Evolutionary conservation across 495 filamentous ascomycete genomes (phyloP), one percentile per base, ranked within the genome.

Genomic region (Podospora pseudoanserina): DNA sequence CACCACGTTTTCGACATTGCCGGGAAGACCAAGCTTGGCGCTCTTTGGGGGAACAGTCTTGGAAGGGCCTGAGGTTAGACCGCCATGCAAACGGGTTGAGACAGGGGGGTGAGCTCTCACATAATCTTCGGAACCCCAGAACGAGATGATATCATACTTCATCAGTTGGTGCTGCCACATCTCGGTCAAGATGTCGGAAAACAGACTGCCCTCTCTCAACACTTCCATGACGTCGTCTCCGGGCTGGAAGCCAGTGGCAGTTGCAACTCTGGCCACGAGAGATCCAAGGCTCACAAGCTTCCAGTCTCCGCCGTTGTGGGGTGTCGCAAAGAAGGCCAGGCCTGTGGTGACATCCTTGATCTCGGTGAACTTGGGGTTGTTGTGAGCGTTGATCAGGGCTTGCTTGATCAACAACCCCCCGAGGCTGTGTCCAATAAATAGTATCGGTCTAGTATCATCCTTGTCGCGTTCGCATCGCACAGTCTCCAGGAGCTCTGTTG

Each of bases 351-450:
- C 69, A n/a, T 60, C 56, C 23, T 65, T 65, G 16, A 68, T 68
- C 4, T 49, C 53, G 4, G 18, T 65, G 54, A 67, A 68, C 18
- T 54, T 65, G 3, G 63, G 34, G 59, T 74, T 69, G 44, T 64
- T 69, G 55, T 71, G 65, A 7, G 69, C 69, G 26, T 69, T 69
- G 39, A 74, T 68, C 53, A 74, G 62, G 3, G 70, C 69, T 53
- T 74, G 72, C 55, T 70, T 74, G 23, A 74, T 70, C 39, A 74
- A 56, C 23, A 71, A 39, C 4, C 71, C 71, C 15, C 73, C 73
- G 62, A 75, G 59, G 30, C 71, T 72, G 62, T 75, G 71, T 1
- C 69, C 65, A 26, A 73, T 20, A 23, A 75, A 66, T 13, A 73
- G 23, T 27, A 75, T 75, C 16, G 72, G 67, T 20, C 71, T 58